phyloP scores from a whole-genome alignment of 176 grass and related monocot genomes.

The Oropetium thomaeum region DNA sequence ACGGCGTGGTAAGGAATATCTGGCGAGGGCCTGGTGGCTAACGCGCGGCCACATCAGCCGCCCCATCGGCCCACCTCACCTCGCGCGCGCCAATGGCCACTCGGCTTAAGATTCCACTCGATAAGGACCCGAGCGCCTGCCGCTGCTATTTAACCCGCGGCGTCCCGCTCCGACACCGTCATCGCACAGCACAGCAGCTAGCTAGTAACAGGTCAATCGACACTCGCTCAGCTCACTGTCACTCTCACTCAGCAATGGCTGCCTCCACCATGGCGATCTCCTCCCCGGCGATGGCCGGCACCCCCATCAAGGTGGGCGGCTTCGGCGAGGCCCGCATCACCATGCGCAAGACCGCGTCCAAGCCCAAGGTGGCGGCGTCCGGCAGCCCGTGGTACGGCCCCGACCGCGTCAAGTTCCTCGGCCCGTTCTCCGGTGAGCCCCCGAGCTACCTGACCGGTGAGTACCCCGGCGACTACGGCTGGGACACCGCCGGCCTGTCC shows the following conservation, averaged over 20 bases:
- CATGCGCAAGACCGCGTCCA: slow-evolving; percentile 61
- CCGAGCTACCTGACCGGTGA: slow-evolving; percentile 61
- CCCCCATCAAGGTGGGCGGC: slow-evolving; percentile 23
- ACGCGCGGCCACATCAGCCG: slow-evolving; percentile 32
- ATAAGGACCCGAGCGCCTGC: slow-evolving; percentile 34
- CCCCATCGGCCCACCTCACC: slow-evolving; percentile 40
- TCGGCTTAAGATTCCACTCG: slow-evolving; percentile 38
- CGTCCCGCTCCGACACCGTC: not conserved
- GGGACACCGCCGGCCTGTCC: slow-evolving; percentile 54
- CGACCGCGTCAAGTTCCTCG: slow-evolving; percentile 58
- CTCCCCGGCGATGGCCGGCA: slow-evolving; percentile 40
- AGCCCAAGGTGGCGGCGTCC: slow-evolving; percentile 41
- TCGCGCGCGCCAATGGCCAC: slow-evolving; percentile 31
- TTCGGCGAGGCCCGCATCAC: slow-evolving; percentile 59
- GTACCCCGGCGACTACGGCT: slow-evolving; percentile 68
- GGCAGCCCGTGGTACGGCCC: slow-evolving; percentile 62
- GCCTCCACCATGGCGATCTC: slow-evolving; percentile 38
- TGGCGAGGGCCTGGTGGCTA: not conserved
- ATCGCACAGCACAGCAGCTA: slow-evolving; percentile 5
- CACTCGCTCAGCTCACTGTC: not conserved
- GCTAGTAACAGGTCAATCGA: not conserved
- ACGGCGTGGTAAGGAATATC: slow-evolving; percentile 21
- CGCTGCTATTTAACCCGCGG: slow-evolving; percentile 18
- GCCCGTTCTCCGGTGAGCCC: slow-evolving; percentile 53
- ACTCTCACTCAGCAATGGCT: not conserved